These are phyloP conservation scores for Venturia asperata DNA, from an alignment of 2,329 filamentous ascomycete genomes.

Conservation along the genomic window DNA sequence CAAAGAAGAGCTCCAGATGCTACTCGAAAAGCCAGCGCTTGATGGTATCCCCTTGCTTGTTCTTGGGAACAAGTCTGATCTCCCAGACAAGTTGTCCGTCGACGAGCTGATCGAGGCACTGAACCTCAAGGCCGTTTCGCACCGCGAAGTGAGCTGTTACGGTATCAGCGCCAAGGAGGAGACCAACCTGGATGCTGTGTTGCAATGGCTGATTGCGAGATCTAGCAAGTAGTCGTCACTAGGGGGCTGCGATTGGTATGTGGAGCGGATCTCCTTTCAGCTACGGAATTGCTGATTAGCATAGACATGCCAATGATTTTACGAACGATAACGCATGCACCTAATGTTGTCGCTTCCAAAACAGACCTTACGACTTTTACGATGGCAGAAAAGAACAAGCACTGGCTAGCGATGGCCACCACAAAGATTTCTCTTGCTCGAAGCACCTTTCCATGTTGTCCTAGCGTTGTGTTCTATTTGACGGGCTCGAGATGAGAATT, in stretches of 20 bases:
- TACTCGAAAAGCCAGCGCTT: slow-evolving; percentile 77
- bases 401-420: slow-evolving; percentile 15
- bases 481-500: neutral
- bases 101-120: slow-evolving; percentile 93
- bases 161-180: slow-evolving; percentile 98
- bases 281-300: neutral
- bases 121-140: slow-evolving; percentile 79
- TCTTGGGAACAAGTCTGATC: slow-evolving; percentile 93
- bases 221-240: slow-evolving; percentile 16
- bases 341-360: slow-evolving; percentile 13
- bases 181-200: slow-evolving; percentile 92
- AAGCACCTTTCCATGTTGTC: slow-evolving; percentile 7
- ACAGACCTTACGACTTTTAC: slow-evolving; percentile 13
- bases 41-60: slow-evolving; percentile 89
- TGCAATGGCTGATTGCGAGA: slow-evolving; percentile 76
- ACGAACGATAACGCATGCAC: slow-evolving; percentile 11
- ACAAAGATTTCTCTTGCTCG: slow-evolving; percentile 11
- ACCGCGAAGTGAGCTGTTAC: slow-evolving; percentile 95
- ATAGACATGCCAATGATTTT: slow-evolving; percentile 5
- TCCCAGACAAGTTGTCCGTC: slow-evolving; percentile 82
- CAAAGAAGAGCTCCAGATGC: slow-evolving; percentile 82
- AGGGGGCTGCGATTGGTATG: neutral
- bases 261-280: neutral
- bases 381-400: slow-evolving; percentile 15
- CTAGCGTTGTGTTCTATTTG: neutral